Percentiles rank a stretch among this genome's conserved stretches.
These are phyloP conservation scores for Rutidosis leptorrhynchoides DNA, from an alignment of 129 eudicot genomes.

Conservation along the genomic window DNA sequence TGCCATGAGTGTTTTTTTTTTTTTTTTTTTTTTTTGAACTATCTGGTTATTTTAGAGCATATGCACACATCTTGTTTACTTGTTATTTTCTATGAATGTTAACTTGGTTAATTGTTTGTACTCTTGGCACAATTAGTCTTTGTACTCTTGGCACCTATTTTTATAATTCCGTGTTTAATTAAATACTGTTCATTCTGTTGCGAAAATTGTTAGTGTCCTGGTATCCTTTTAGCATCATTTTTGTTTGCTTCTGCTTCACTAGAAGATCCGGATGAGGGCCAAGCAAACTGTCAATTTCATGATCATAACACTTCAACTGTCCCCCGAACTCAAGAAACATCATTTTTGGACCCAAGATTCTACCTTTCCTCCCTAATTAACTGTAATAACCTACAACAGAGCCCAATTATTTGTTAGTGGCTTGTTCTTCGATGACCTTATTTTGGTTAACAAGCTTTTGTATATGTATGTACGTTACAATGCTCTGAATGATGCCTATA, in stretches of 20 bases:
- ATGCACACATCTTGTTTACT: no score
- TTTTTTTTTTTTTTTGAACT: no score
- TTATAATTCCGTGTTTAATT: no score
- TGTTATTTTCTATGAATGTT: no score
- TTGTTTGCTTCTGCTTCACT: constrained; percentile 27
- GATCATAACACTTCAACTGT: constrained; percentile 21
- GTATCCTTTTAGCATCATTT: no score
- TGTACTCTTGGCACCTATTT: no score
- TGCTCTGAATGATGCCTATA: constrained; percentile 39
- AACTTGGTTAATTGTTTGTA: no score
- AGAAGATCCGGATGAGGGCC: constrained; percentile 13
- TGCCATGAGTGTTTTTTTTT: no score
- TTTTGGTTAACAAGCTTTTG: constrained; percentile 47
- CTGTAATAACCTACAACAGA: constrained; percentile 39
- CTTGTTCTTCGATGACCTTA: constrained; percentile 34
- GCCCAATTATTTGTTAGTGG: constrained; percentile 43
- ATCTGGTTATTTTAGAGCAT: no score
- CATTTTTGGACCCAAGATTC: constrained; percentile 35
- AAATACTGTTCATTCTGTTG: no score
- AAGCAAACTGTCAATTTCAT: constrained; percentile 18
- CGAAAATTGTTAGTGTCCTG: no score
- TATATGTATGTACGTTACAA: constrained; percentile 35
- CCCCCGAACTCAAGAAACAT: constrained; percentile 28
- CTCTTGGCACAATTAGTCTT: no score
- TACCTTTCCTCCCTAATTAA: constrained; percentile 37